Evolutionary conservation across 805 yeast species (phyloP), one percentile per base, ranked within the genome.

Genomic region (Kodamaea fukazawae): DNA sequence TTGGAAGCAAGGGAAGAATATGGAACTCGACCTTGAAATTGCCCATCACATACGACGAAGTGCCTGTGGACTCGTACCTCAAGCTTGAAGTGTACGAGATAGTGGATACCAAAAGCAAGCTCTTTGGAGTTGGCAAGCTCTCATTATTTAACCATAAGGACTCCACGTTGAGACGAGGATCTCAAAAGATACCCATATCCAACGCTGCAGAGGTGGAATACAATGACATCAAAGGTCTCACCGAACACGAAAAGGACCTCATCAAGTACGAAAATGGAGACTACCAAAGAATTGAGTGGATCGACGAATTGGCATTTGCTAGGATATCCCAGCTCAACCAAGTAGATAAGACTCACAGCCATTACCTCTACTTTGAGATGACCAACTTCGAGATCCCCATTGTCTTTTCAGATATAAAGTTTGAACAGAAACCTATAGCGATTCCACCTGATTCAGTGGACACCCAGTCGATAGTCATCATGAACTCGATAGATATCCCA

Each of bases 11-110:
- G 36, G 57, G 54, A 35, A 23, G 75, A 74, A 53, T 74, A 57
- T 87, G 93, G 90, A 75, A 83, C 49, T 78, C 79, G 44, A 83
- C 88, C 84, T 60, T 87, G 14, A 73, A 75, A 33, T 58, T 93
- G 34, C 91, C 97, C 1, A 73, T 90, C 2, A 70, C 72, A 39
- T 78, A 85, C 47, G 75, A 76, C 38, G 93, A 88, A 52, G 58
- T 91, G n/a, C 82, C 86, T 2, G 55, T 79, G 27, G 74, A 76
- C 29, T 61, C 93, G 4, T 73, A 70, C 45, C 57, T 90, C 12
- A 73, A 74, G 38, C 67, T 93, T 16, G 70, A 75, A 2, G 48
- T 89, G 2, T 85, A 82, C 77, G 95, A 86, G 46, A 81, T 78
- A 43, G 75, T 76, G 22, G 78, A 80, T 7, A 76, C 80, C 0